A percentile compares a stretch with the other conserved stretches of the same genome.
These are phyloP conservation scores for Rosa hybrid DNA, from an alignment of 331 rosid species.

Conservation along the genomic window DNA sequence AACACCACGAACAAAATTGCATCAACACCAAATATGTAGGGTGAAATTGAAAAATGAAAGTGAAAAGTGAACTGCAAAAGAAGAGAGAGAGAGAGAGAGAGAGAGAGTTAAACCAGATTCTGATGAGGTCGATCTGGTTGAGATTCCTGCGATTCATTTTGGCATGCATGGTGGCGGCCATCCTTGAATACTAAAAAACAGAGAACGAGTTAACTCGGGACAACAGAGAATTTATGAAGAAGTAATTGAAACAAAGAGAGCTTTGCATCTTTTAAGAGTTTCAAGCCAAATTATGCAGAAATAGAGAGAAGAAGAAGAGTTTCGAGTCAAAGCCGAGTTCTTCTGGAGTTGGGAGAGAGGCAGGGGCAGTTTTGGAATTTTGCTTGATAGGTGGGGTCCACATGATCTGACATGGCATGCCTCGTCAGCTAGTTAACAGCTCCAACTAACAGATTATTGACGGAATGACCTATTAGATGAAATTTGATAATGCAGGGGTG, in stretches of 20 bases:
- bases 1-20: conserved; percentile 27
- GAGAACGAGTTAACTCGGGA: background rate
- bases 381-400: too few relatives aligned
- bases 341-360: too few relatives aligned
- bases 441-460: too few relatives aligned
- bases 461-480: too few relatives aligned
- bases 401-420: too few relatives aligned
- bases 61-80: background rate
- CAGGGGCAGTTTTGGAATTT: too few relatives aligned
- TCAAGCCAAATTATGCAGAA: background rate
- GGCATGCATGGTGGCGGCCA: conserved; percentile 67
- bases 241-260: too few relatives aligned
- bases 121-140: conserved; percentile 59
- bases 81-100: background rate
- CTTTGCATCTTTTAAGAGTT: background rate
- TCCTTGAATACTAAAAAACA: conserved; percentile 31
- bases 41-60: background rate
- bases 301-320: background rate
- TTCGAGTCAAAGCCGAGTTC: too few relatives aligned
- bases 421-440: too few relatives aligned
- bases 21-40: background rate
- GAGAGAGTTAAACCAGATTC: conserved; percentile 63
- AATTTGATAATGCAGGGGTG: too few relatives aligned
- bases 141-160: conserved; percentile 72
- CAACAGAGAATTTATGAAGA: background rate